Percentiles rank a stretch among this genome's conserved stretches.
Evolutionary conservation across 768 basidiomycete genomes (phyloP).

Genomic region (Xerocomellus dryophilus): DNA sequence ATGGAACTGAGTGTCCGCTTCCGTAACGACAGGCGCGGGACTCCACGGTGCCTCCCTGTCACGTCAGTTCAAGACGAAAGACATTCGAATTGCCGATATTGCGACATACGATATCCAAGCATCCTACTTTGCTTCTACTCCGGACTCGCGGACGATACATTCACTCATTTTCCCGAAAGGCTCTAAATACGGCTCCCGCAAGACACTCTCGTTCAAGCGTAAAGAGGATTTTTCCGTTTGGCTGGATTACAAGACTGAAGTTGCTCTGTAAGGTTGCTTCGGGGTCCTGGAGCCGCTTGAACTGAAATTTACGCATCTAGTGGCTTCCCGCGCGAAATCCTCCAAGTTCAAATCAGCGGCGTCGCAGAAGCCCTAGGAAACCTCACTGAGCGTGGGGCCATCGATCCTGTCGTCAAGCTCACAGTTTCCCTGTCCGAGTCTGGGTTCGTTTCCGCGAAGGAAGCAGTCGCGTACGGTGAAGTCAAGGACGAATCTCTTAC

Average conservation of each 20-base stretch:
- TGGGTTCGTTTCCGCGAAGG: slow-evolving; percentile 77
- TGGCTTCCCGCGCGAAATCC: slow-evolving; percentile 69
- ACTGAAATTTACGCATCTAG: slow-evolving; percentile 34
- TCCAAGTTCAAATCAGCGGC: slow-evolving; percentile 69
- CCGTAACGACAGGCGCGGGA: slow-evolving; percentile 56
- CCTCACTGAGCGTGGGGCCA: slow-evolving; percentile 75
- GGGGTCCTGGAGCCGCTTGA: not conserved
- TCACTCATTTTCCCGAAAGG: slow-evolving; percentile 75
- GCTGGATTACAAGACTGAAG: slow-evolving; percentile 68
- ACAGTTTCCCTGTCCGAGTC: slow-evolving; percentile 82
- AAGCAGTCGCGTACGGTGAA: slow-evolving; percentile 77
- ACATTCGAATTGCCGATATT: slow-evolving; percentile 81
- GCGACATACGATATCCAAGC: slow-evolving; percentile 72
- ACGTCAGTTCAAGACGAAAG: slow-evolving; percentile 92
- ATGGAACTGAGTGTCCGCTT: slow-evolving; percentile 3
- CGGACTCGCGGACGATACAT: slow-evolving; percentile 61
- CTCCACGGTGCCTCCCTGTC: slow-evolving; percentile 88
- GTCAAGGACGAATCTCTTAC: slow-evolving; percentile 77
- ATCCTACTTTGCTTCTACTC: slow-evolving; percentile 65
- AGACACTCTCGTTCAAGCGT: slow-evolving; percentile 82
- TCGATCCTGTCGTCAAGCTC: slow-evolving; percentile 84
- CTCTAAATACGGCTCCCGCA: slow-evolving; percentile 75
- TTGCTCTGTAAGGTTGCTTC: slow-evolving; percentile 51
- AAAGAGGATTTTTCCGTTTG: slow-evolving; percentile 79
- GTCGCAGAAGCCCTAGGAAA: slow-evolving; percentile 77